These are phyloP conservation scores for Helichrysum umbraculigerum DNA, from an alignment of 129 eudicot species.

Conservation along the genomic window DNA sequence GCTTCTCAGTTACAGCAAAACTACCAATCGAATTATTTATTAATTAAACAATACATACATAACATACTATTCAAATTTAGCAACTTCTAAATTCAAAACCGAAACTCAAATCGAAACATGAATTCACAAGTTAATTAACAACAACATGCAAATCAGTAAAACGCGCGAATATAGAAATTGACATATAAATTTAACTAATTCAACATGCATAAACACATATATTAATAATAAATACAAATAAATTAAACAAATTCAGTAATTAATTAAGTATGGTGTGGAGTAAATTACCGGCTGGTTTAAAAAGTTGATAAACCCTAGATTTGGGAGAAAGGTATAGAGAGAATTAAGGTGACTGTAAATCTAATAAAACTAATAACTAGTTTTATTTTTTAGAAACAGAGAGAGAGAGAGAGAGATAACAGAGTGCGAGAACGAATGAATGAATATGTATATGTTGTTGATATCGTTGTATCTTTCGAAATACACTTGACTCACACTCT, in stretches of 20 bases:
- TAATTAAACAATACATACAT: not conserved
- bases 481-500: slow-evolving; percentile 31
- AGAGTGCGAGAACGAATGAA: not conserved
- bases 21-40: not conserved
- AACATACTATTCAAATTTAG: slow-evolving; percentile 15
- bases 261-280: slow-evolving; percentile 1
- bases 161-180: not conserved
- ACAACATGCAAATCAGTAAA: slow-evolving; percentile 17
- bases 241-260: not conserved
- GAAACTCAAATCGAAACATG: slow-evolving; percentile 8
- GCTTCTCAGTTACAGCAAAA: slow-evolving; percentile 9
- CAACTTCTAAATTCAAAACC: slow-evolving; percentile 15
- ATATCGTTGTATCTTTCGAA: slow-evolving; percentile 33
- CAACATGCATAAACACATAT: slow-evolving; percentile 26
- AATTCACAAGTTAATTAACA: slow-evolving; percentile 1
- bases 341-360: slow-evolving; percentile 22
- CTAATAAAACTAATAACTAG: not conserved
- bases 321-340: slow-evolving; percentile 18
- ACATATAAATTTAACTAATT: not conserved
- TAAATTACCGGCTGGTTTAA: slow-evolving; percentile 9
- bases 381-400: not conserved
- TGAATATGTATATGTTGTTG: not conserved
- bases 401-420: slow-evolving; percentile 7
- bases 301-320: slow-evolving; percentile 19
- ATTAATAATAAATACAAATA: not conserved